phyloP scores from a whole-genome alignment of 2,329 filamentous ascomycete species.

The Saccharata proteae region DNA sequence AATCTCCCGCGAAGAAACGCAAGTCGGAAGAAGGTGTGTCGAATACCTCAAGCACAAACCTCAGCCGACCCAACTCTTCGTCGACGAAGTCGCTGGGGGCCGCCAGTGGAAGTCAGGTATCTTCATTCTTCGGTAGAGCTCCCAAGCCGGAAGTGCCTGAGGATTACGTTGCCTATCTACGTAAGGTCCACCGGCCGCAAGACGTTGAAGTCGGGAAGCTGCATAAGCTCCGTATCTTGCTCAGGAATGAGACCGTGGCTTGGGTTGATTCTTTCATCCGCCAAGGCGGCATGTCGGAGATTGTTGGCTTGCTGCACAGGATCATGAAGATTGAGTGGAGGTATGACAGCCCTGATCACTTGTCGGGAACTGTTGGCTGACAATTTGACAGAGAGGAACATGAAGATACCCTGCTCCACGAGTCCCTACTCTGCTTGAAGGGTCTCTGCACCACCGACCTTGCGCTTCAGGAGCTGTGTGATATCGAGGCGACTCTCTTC shows the following conservation, averaged over 20 bases:
- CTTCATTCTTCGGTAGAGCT: conserved; percentile 52
- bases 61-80: conserved; percentile 50
- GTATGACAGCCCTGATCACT: conserved; percentile 29
- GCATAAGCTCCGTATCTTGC: conserved; percentile 78
- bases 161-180: conserved; percentile 78
- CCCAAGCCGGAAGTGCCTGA: conserved; percentile 63
- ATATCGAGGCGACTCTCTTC: conserved; percentile 70
- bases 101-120: conserved; percentile 43
- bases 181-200: conserved; percentile 69
- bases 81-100: conserved; percentile 46
- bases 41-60: conserved; percentile 21
- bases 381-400: conserved; percentile 94
- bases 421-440: conserved; percentile 85
- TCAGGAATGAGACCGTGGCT: conserved; percentile 87
- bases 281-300: conserved; percentile 83
- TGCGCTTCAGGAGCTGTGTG: conserved; percentile 68
- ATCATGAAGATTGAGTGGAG: conserved; percentile 96
- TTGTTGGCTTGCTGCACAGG: conserved; percentile 74
- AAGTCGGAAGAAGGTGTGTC: conserved; percentile 61
- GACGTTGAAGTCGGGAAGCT: conserved; percentile 86
- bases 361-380: conserved; percentile 16
- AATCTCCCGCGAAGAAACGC: conserved; percentile 68
- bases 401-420: conserved; percentile 84
- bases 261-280: conserved; percentile 92
- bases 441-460: conserved; percentile 84